These are phyloP conservation scores for Catharanthus roseus DNA, from an alignment of 257 asterid genomes.

Conservation along the genomic window DNA sequence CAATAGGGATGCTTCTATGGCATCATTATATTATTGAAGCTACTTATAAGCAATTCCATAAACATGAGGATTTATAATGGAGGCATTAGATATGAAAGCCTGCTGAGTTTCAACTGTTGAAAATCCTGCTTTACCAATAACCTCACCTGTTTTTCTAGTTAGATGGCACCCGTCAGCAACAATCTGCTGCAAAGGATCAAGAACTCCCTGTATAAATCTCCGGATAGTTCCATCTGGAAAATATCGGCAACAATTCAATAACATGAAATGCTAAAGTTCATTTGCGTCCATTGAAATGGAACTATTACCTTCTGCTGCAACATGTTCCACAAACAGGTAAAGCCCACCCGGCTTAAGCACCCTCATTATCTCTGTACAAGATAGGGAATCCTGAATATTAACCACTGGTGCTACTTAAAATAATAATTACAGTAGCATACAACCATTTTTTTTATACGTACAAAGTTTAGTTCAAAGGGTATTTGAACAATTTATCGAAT, in stretches of 20 bases:
- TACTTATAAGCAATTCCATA: conserved; percentile 66
- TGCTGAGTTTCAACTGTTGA: conserved; percentile 39
- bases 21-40: background rate
- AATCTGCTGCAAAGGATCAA: conserved; percentile 77
- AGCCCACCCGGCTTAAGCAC: conserved; percentile 89
- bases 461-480: no score
- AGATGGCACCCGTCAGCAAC: conserved; percentile 82
- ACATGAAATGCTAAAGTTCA: background rate
- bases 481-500: background rate
- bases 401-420: background rate
- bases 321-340: conserved; percentile 81
- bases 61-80: conserved; percentile 58
- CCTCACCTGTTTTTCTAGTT: conserved; percentile 48
- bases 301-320: conserved; percentile 70
- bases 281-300: background rate
- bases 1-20: background rate
- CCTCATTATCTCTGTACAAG: conserved; percentile 65
- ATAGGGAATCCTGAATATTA: background rate
- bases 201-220: conserved; percentile 53
- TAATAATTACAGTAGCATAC: background rate
- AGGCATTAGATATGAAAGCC: conserved; percentile 48
- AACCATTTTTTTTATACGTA: background rate
- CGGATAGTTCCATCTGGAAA: conserved; percentile 64
- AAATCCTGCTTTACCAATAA: conserved; percentile 56
- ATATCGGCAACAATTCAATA: background rate